Percentiles rank a stretch among this genome's conserved stretches.
These are phyloP conservation scores for Dipteronia dyeriana DNA, from an alignment of 345 rosid species.

Conservation along the genomic window DNA sequence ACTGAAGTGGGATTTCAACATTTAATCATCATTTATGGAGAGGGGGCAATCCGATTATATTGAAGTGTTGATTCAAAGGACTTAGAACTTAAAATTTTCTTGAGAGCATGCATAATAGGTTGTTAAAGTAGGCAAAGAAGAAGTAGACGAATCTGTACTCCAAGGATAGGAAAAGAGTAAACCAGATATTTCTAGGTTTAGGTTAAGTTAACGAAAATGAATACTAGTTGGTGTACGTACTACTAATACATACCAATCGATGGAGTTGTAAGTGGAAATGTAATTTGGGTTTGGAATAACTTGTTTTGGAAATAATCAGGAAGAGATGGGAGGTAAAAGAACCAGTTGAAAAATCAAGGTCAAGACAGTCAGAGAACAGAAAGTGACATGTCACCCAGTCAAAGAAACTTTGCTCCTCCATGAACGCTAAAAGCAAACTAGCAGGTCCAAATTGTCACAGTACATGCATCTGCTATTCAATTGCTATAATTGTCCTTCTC, in stretches of 20 bases:
- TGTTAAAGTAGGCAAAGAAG: background rate
- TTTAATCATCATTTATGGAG: too few species aligned
- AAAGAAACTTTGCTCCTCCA: constrained; percentile 28
- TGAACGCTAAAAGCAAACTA: constrained; percentile 23
- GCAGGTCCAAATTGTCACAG: constrained; percentile 8
- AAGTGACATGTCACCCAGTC: constrained; percentile 42
- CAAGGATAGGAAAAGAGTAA: too few species aligned
- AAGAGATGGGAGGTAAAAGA: background rate
- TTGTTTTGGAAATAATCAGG: constrained; percentile 4
- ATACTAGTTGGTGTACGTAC: background rate
- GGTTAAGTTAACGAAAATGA: background rate
- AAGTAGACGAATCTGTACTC: background rate
- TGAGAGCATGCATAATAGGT: background rate
- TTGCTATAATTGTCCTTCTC: constrained; percentile 20
- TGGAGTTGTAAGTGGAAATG: background rate
- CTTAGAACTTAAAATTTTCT: too few species aligned
- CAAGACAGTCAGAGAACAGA: constrained; percentile 23
- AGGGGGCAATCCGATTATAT: too few species aligned
- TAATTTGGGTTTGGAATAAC: background rate
- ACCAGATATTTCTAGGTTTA: background rate
- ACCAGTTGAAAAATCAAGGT: background rate
- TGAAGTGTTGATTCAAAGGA: too few species aligned
- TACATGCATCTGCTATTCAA: constrained; percentile 17
- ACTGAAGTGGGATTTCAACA: too few species aligned
- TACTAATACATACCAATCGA: background rate